Evolutionary conservation across 2,329 filamentous ascomycete genomes (phyloP), one percentile per base, ranked within the genome.

Genomic region (Didymella pomorum): DNA sequence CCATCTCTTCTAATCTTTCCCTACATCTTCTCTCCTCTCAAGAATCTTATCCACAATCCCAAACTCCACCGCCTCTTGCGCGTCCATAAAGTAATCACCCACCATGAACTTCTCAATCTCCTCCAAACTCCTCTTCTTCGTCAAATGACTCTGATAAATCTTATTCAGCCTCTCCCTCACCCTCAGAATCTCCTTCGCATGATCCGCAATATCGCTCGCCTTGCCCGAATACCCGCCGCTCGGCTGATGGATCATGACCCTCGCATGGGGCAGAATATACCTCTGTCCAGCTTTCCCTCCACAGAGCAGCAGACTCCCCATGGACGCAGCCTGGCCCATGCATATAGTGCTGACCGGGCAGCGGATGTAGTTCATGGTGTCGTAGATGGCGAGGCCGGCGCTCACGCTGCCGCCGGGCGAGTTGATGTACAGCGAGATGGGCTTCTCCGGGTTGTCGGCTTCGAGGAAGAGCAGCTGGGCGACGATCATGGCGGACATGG

Each of bases 361-460:
- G 60, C 89, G 88, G 74, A 99, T 98, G 78, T 99, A 99, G 68
- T 90, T 88, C 94, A 99, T 98, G 12, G 95, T 99, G 76, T 99
- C 95, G 83, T 99, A 99, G 71, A 99, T 98, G 25, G 95, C 93
- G 60, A 89, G 81, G 3, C 83, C 83, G 58, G 95, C 94, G 61
- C 90, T 94, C 39, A 99, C 93, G 41, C 91, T 94, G 55, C 95
- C 95, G 48, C 95, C 95, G 0, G 94, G 94, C 0, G 92, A 96
- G 81, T 99, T 97, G 78, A 99, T 99, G 79, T 99, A 99, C 77
- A 99, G 91, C 51, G 91, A 95, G 65, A 99, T 98, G 12, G 93
- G 91, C 77, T 97, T 97, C 55, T 96, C 88, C 3, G 94, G 93
- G 72, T 92, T 92, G 74, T 99, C 95, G 71, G 94, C 95, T 83